These are phyloP conservation scores for Dryas alaskensis DNA, from an alignment of 306 rosid species.

Conservation along the genomic window DNA sequence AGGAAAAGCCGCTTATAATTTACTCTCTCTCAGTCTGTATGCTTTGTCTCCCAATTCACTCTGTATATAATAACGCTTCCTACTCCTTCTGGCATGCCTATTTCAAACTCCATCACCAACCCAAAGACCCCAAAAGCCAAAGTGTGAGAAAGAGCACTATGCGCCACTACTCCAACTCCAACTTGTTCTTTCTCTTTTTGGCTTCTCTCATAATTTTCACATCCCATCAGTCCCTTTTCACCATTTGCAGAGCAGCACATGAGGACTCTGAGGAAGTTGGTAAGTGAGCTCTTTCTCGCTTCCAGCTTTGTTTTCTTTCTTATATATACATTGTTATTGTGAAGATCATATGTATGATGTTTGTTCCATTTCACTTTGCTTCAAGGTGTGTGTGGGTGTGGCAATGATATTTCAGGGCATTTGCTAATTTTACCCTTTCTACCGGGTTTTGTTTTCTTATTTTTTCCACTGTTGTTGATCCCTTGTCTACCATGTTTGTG, in stretches of 20 bases:
- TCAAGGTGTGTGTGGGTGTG: background rate
- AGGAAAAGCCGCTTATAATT: background rate
- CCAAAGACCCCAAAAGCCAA: background rate
- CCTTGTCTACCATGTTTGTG: background rate
- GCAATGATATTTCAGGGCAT: background rate
- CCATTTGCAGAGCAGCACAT: constrained; percentile 32
- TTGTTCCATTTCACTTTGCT: background rate
- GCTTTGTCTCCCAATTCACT: background rate
- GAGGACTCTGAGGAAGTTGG: constrained; percentile 45
- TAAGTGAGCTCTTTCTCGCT: constrained; percentile 26
- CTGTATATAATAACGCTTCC: background rate
- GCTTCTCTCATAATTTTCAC: constrained; percentile 26
- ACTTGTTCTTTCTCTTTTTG: constrained; percentile 20
- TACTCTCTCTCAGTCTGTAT: background rate
- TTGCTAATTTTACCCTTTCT: background rate
- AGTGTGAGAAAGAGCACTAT: background rate
- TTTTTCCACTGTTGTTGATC: background rate
- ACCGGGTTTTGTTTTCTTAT: constrained; percentile 1
- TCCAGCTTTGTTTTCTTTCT: background rate
- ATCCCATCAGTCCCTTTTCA: constrained; percentile 25
- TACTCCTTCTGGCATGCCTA: background rate
- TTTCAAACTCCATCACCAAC: background rate
- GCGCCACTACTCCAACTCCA: constrained; percentile 16
- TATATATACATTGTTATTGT: background rate
- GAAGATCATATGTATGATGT: background rate